Percentiles rank a stretch among this genome's conserved stretches.
These are phyloP conservation scores for Pisolithus marmoratus DNA, from an alignment of 768 basidiomycete species.

Conservation along the genomic window DNA sequence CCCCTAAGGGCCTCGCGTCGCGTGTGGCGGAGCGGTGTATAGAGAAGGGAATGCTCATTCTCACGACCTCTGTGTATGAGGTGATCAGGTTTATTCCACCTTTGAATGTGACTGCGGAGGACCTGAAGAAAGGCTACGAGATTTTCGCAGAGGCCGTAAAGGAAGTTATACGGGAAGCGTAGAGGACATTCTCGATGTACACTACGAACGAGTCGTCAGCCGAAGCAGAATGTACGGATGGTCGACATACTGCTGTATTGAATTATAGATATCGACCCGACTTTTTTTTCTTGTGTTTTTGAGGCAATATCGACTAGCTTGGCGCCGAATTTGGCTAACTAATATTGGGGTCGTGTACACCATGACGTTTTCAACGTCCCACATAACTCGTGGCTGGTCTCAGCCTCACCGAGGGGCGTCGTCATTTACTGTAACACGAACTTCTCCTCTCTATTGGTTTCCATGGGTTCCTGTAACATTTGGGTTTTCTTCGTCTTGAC, in stretches of 20 bases:
- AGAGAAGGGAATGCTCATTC: conserved; percentile 78
- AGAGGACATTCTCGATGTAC: neutral
- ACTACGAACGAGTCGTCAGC: too few relatives aligned
- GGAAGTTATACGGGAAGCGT: conserved; percentile 53
- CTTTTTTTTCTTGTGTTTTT: too few relatives aligned
- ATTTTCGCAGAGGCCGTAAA: conserved; percentile 68
- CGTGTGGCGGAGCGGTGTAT: conserved; percentile 75
- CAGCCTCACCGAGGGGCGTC: neutral
- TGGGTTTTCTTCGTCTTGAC: conserved; percentile 3
- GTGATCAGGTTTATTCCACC: conserved; percentile 92
- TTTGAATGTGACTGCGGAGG: conserved; percentile 70
- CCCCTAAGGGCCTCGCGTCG: conserved; percentile 53
- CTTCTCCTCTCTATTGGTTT: neutral
- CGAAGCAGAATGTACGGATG: too few relatives aligned
- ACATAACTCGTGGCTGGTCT: neutral
- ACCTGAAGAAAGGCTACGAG: conserved; percentile 61
- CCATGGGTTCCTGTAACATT: conserved; percentile 13
- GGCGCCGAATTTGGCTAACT: neutral
- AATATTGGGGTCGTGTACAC: neutral
- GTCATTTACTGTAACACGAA: neutral
- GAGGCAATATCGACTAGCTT: too few relatives aligned
- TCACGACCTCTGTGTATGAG: conserved; percentile 88
- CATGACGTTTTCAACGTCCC: neutral
- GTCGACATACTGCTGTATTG: neutral
- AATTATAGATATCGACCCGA: neutral